Conservation (phyloP, 2,329 filamentous ascomycete genomes). For the Fusarium sarcochroum region DNA sequence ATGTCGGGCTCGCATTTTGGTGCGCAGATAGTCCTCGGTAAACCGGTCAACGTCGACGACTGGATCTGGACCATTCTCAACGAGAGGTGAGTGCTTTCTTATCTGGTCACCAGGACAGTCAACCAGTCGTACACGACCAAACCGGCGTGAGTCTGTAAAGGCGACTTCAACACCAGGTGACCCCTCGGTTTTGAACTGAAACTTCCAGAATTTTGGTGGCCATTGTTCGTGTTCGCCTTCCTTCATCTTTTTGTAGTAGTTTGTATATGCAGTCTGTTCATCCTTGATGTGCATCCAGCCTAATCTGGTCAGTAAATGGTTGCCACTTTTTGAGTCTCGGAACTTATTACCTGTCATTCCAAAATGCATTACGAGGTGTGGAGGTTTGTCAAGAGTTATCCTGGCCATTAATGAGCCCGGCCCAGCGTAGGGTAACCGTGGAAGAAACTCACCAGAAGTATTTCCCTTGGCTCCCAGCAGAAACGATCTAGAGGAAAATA, state of each 20-base stretch:
- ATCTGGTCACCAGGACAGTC: conserved; percentile 84
- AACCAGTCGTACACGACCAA: conserved; percentile 85
- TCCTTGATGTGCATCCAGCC: conserved; percentile 91
- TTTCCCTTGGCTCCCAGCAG: conserved; percentile 90
- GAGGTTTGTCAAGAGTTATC: conserved; percentile 76
- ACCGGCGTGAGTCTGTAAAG: conserved; percentile 85
- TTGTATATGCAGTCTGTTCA: conserved; percentile 82
- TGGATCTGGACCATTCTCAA: conserved; percentile 94
- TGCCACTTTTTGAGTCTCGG: neutral
- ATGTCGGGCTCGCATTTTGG: conserved; percentile 79
- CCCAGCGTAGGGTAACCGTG: conserved; percentile 1
- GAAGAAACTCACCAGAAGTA: conserved; percentile 81
- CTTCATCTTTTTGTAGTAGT: conserved; percentile 82
- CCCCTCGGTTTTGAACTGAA: conserved; percentile 76
- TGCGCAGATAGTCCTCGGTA: conserved; percentile 80
- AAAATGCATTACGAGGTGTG: conserved; percentile 91
- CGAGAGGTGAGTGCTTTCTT: conserved; percentile 80
- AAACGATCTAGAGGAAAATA: conserved; percentile 60
- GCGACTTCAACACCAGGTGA: conserved; percentile 72
- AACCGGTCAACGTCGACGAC: conserved; percentile 84
- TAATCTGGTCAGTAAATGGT: conserved; percentile 36
- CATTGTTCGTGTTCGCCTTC: conserved; percentile 73
- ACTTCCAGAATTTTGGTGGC: conserved; percentile 94
- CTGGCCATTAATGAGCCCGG: conserved; percentile 44
- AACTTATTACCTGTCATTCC: conserved; percentile 72